Evolutionary conservation across 176 grass and related monocot genomes (phyloP).

Genomic region (Phoenix dactylifera): DNA sequence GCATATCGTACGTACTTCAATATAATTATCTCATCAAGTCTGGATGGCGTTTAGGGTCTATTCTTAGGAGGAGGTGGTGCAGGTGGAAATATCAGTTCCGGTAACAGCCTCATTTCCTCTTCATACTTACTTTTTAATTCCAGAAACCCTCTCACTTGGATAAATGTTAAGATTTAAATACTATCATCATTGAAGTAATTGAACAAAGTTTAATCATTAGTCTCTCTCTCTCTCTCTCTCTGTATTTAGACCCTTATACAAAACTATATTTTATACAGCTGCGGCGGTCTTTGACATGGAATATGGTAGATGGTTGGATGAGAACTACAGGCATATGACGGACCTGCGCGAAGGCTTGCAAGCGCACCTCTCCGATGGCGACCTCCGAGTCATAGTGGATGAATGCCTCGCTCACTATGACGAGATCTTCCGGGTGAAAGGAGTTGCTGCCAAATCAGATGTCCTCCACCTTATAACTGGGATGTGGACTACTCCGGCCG

Average conservation of each 20-base stretch:
- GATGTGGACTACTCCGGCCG: slow-evolving; percentile 1
- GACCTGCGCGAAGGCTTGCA: slow-evolving; percentile 51
- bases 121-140: background rate
- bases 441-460: background rate
- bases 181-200: no score
- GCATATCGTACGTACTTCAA: no score
- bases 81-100: slow-evolving; percentile 54
- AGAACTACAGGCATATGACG: slow-evolving; percentile 30
- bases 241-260: slow-evolving; percentile 3
- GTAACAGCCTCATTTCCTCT: slow-evolving; percentile 18
- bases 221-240: slow-evolving; percentile 26
- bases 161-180: no score
- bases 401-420: slow-evolving; percentile 14
- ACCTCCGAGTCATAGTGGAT: slow-evolving; percentile 57
- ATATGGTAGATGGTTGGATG: slow-evolving; percentile 5
- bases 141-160: no score
- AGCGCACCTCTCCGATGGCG: slow-evolving; percentile 38
- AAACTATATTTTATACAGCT: background rate
- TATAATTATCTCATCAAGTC: no score
- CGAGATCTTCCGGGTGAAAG: slow-evolving; percentile 1
- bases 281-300: slow-evolving; percentile 13
- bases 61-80: slow-evolving; percentile 40
- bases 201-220: no score
- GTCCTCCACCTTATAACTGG: slow-evolving; percentile 5
- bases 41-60: slow-evolving; percentile 30